Conservation (phyloP, 192 early-diverging fungal genomes). For the Coemansia sp. region DNA sequence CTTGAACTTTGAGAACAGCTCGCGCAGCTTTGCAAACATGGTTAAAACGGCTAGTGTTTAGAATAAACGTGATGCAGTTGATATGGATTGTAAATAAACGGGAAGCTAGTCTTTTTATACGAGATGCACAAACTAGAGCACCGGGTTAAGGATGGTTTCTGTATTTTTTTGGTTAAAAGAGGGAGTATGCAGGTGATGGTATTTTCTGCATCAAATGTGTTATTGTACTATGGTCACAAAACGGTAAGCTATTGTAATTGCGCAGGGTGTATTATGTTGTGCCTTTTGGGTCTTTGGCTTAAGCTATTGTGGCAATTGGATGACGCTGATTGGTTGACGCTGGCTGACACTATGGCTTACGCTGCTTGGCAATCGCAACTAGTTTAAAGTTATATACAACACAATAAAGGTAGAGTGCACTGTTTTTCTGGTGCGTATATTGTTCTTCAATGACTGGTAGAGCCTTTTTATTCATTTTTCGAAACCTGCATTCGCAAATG, state of each 20-base stretch:
- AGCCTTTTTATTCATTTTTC: background rate
- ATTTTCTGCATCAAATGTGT: background rate
- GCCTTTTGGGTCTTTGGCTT: background rate
- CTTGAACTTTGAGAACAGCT: conserved; percentile 19
- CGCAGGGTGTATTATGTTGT: background rate
- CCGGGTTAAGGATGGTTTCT: background rate
- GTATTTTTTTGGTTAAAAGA: too few species aligned
- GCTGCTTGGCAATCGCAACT: background rate
- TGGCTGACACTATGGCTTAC: background rate
- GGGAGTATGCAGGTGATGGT: background rate
- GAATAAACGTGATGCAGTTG: conserved; percentile 5
- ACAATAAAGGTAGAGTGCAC: too few species aligned
- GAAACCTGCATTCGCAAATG: background rate
- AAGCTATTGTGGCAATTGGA: background rate
- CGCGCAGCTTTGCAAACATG: conserved; percentile 30
- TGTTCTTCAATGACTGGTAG: background rate
- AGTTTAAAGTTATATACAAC: background rate
- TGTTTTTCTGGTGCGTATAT: background rate
- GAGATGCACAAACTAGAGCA: background rate
- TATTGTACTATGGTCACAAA: background rate
- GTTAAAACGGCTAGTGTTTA: conserved; percentile 1
- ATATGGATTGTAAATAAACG: background rate
- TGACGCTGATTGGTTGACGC: too few species aligned
- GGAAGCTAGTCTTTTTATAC: background rate
- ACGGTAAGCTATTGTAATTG: background rate